A percentile compares a stretch with the other conserved stretches of the same genome.
These are phyloP conservation scores for Aureobasidium sp. DNA, from an alignment of 2,329 filamentous ascomycete species.

Conservation along the genomic window DNA sequence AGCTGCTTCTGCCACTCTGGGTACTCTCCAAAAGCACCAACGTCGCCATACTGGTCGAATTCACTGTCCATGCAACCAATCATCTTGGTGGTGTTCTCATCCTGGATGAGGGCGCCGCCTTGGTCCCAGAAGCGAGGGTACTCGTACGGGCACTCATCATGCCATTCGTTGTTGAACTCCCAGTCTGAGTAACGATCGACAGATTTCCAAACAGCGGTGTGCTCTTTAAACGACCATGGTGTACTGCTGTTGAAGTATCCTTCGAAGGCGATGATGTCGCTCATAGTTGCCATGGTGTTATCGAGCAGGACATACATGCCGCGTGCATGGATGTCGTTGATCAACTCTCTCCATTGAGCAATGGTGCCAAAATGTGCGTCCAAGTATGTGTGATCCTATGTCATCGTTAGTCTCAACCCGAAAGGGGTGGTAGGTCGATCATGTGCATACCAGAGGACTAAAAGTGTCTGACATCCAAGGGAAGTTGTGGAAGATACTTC, in stretches of 20 bases:
- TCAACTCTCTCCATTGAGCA: constrained; percentile 46
- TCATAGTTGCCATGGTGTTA: constrained; percentile 56
- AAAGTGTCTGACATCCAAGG: constrained; percentile 57
- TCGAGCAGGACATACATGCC: constrained; percentile 59
- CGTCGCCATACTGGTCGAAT: constrained; percentile 54
- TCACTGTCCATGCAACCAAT: constrained; percentile 43
- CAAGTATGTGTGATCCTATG: constrained; percentile 52
- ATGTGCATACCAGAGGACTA: constrained; percentile 40
- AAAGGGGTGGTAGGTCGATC: constrained; percentile 37
- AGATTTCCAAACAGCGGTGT: constrained; percentile 50
- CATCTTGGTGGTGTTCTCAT: constrained; percentile 23
- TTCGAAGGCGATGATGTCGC: constrained; percentile 54
- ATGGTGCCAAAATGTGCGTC: constrained; percentile 55
- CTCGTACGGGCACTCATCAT: constrained; percentile 40
- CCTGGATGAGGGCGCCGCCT: constrained; percentile 46
- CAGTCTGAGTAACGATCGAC: constrained; percentile 51
- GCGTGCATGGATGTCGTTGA: constrained; percentile 51
- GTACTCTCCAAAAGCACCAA: constrained; percentile 54
- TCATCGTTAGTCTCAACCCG: constrained; percentile 41
- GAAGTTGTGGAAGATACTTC: constrained; percentile 54
- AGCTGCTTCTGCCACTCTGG: constrained; percentile 56
- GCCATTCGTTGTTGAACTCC: constrained; percentile 43
- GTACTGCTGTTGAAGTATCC: constrained; percentile 51
- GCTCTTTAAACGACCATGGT: constrained; percentile 46
- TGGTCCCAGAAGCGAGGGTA: constrained; percentile 57